Evolutionary conservation across 441 rosid species (phyloP).

Genomic region (Jatropha multifida): DNA sequence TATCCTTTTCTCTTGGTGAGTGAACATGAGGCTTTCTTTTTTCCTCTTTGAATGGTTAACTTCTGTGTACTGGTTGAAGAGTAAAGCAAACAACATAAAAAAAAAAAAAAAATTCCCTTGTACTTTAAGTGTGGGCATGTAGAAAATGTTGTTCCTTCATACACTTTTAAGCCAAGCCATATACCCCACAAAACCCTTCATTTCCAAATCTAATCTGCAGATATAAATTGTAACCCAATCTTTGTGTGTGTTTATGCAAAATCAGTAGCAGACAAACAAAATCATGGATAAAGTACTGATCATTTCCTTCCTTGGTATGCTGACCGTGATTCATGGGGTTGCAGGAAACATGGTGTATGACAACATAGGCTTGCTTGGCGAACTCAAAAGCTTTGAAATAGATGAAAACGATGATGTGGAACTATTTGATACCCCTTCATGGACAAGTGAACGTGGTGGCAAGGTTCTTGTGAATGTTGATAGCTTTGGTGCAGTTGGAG

Average conservation of each 20-base stretch:
- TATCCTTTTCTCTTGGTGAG: conserved; percentile 23
- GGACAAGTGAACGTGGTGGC: conserved; percentile 57
- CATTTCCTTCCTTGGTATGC: conserved; percentile 47
- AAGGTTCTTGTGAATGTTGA: conserved; percentile 88
- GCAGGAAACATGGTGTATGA: conserved; percentile 37
- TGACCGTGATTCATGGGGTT: conserved; percentile 53
- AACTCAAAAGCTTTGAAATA: conserved; percentile 56
- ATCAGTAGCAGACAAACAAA: conserved; percentile 32
- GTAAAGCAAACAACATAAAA: conserved; percentile 80
- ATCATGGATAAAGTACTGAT: conserved; percentile 51
- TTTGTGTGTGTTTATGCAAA: conserved; percentile 41
- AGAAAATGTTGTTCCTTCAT: conserved; percentile 57
- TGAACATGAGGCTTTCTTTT: conserved; percentile 20
- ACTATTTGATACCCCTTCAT: conserved; percentile 40
- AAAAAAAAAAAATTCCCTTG: conserved; percentile 54
- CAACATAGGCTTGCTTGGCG: conserved; percentile 47
- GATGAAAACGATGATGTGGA: conserved; percentile 50
- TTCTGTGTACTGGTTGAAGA: conserved; percentile 53
- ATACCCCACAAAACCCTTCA: conserved; percentile 38
- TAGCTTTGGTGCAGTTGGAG: conserved; percentile 87
- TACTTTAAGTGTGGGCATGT: conserved; percentile 76
- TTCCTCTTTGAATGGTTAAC: conserved; percentile 38
- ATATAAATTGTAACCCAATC: conserved; percentile 49
- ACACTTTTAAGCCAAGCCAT: conserved; percentile 93
- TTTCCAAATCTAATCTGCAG: conserved; percentile 44